phyloP scores from a whole-genome alignment of 805 yeast genomes.

The Candida hispaniensis region DNA sequence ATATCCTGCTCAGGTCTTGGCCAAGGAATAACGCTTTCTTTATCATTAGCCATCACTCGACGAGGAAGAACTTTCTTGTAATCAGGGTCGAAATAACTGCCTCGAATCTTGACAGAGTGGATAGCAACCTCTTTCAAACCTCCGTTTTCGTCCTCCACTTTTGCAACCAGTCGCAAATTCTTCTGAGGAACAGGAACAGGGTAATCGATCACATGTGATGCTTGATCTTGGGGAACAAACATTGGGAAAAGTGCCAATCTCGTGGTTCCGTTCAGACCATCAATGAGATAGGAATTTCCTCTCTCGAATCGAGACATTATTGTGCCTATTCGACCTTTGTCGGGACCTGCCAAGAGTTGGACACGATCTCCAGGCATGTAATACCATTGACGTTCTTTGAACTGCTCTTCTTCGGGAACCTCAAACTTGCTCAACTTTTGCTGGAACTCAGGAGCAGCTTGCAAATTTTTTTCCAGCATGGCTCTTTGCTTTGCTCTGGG shows the following conservation, averaged over 20 bases:
- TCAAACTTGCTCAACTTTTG: constrained; percentile 20
- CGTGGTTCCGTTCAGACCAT: constrained; percentile 56
- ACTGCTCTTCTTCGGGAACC: constrained; percentile 32
- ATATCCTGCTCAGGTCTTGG: constrained; percentile 55
- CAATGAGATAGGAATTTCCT: constrained; percentile 53
- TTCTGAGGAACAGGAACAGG: constrained; percentile 52
- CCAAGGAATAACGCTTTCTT: constrained; percentile 70
- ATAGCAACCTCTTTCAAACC: constrained; percentile 63
- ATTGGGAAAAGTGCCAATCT: constrained; percentile 58
- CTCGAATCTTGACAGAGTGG: constrained; percentile 56
- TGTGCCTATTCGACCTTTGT: constrained; percentile 64
- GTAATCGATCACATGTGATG: constrained; percentile 56
- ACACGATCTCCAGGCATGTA: constrained; percentile 70
- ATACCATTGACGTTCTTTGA: constrained; percentile 44
- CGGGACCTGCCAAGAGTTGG: constrained; percentile 55
- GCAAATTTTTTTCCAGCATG: constrained; percentile 17
- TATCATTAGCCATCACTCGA: constrained; percentile 60
- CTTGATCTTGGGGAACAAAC: constrained; percentile 63
- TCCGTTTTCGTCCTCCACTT: constrained; percentile 56
- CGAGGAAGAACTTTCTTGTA: constrained; percentile 65
- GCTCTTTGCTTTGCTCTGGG: too few relatives aligned
- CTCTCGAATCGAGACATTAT: constrained; percentile 49
- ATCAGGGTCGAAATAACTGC: constrained; percentile 61
- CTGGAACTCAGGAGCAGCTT: constrained; percentile 21
- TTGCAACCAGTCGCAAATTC: constrained; percentile 67